A percentile compares a stretch with the other conserved stretches of the same genome.
Evolutionary conservation across 805 yeast species (phyloP).

Genomic region (Ogataea allantospora): DNA sequence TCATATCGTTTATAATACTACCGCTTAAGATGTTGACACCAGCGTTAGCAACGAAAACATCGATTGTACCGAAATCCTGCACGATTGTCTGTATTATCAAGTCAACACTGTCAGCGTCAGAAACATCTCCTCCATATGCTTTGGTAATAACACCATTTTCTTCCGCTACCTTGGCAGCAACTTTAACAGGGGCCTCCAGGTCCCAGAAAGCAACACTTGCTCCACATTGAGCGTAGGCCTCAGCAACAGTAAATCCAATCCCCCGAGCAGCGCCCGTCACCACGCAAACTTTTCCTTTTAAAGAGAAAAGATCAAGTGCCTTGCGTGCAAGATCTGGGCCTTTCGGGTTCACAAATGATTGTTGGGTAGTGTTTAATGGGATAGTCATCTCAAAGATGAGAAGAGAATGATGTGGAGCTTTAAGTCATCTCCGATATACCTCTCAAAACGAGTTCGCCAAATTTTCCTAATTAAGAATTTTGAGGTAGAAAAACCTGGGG

Average conservation of each 20-base stretch:
- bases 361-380: background rate
- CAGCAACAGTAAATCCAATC: conserved; percentile 41
- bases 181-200: conserved; percentile 35
- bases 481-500: conserved; percentile 11
- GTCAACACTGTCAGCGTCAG: conserved; percentile 33
- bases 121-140: conserved; percentile 32
- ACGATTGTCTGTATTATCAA: conserved; percentile 32
- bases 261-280: conserved; percentile 43
- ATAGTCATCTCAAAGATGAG: background rate
- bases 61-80: conserved; percentile 40
- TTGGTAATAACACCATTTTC: conserved; percentile 30
- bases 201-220: conserved; percentile 45
- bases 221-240: conserved; percentile 43
- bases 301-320: conserved; percentile 40
- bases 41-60: conserved; percentile 43
- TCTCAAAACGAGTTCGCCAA: background rate
- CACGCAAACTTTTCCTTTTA: conserved; percentile 43
- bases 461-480: conserved; percentile 1
- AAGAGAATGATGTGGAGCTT: background rate
- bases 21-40: conserved; percentile 35
- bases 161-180: conserved; percentile 39
- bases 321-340: conserved; percentile 55
- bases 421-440: no score
- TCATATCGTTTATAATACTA: conserved; percentile 21
- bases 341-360: conserved; percentile 22